Conservation (phyloP, 129 eudicot genomes). For the Flaveria trinervia region DNA sequence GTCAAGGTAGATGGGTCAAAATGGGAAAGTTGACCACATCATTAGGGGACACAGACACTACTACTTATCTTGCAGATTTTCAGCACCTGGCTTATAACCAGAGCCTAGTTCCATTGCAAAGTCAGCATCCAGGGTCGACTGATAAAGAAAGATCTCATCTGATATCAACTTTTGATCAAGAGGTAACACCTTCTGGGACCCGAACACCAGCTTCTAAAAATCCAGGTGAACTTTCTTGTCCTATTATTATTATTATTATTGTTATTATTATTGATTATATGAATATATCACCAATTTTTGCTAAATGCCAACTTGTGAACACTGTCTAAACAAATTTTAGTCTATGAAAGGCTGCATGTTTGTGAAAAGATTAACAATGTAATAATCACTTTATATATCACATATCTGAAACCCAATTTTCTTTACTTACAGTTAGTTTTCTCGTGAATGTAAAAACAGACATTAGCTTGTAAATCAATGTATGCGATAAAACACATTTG, state of each 20-base stretch:
- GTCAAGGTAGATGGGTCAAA: slow-evolving; percentile 93
- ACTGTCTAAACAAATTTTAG: neutral
- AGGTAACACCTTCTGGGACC: slow-evolving; percentile 34
- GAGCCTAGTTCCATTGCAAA: slow-evolving; percentile 62
- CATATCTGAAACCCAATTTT: neutral
- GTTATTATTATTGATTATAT: neutral
- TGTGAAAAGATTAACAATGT: neutral
- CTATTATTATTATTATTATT: neutral
- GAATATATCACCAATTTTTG: neutral
- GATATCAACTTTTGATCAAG: slow-evolving; percentile 33
- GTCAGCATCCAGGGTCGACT: slow-evolving; percentile 32
- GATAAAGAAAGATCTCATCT: slow-evolving; percentile 37
- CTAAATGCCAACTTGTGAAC: neutral
- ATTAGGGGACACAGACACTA: slow-evolving; percentile 44
- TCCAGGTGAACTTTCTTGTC: slow-evolving; percentile 48
- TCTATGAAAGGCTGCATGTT: neutral
- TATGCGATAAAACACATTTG: neutral
- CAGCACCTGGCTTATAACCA: slow-evolving; percentile 61
- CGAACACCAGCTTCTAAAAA: slow-evolving; percentile 43
- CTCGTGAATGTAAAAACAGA: neutral
- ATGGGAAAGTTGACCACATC: slow-evolving; percentile 45
- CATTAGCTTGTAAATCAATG: neutral
- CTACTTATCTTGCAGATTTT: slow-evolving; percentile 51
- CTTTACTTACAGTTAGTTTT: neutral
- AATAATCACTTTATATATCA: neutral